Conservation (phyloP, 768 basidiomycete species). For the Lepiota brunneoincarnata region DNA sequence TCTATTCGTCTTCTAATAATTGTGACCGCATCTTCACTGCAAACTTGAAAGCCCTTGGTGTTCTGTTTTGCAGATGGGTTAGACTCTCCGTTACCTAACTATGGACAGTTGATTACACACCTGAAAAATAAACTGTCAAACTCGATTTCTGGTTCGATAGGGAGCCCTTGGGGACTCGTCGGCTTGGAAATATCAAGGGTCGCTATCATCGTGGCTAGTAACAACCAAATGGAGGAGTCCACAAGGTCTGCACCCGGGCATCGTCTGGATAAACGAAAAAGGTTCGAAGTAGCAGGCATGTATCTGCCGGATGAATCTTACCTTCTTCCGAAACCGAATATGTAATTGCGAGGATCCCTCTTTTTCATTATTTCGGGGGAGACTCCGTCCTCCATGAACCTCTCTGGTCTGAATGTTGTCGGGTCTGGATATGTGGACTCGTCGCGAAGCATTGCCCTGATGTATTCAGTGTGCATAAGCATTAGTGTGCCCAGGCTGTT, state of each 20-base stretch:
- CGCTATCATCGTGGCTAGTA: conserved; percentile 52
- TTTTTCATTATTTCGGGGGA: conserved; percentile 23
- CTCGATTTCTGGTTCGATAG: conserved; percentile 43
- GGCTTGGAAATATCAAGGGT: conserved; percentile 54
- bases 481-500: too few relatives aligned
- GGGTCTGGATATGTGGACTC: conserved; percentile 48
- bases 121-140: conserved; percentile 64
- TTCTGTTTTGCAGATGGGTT: too few relatives aligned
- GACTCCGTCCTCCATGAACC: conserved; percentile 39
- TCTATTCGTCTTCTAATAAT: too few relatives aligned
- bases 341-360: conserved; percentile 29
- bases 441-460: conserved; percentile 46
- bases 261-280: conserved; percentile 40
- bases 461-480: not conserved
- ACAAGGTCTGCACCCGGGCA: conserved; percentile 65
- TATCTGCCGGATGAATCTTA: conserved; percentile 13
- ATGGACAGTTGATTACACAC: conserved; percentile 26
- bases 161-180: conserved; percentile 42
- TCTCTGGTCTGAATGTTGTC: conserved; percentile 49
- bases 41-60: too few relatives aligned
- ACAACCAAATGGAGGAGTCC: conserved; percentile 60
- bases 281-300: not conserved
- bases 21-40: too few relatives aligned
- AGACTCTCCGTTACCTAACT: too few relatives aligned
- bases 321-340: conserved; percentile 41